A percentile compares a stretch with the other conserved stretches of the same genome.
These are phyloP conservation scores for Galerina marginata DNA, from an alignment of 768 basidiomycete species.

Conservation along the genomic window DNA sequence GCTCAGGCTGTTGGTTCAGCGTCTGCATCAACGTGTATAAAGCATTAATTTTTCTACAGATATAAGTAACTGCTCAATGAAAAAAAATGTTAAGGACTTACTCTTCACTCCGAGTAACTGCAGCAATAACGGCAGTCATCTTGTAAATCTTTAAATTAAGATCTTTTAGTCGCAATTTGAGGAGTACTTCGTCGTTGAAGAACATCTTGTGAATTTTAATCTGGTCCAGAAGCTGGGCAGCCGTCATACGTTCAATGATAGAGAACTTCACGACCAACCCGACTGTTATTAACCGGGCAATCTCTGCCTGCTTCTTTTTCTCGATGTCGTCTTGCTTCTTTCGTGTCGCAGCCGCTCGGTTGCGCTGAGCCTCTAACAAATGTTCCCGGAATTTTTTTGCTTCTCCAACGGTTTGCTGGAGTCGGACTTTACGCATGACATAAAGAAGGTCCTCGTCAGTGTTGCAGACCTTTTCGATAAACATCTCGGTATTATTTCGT, in stretches of 20 bases:
- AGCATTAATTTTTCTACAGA: neutral
- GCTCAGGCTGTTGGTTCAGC: neutral
- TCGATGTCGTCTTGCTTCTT: constrained; percentile 8
- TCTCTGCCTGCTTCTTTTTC: constrained; percentile 11
- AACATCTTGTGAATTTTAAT: constrained; percentile 14
- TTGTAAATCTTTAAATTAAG: neutral
- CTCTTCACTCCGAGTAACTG: neutral
- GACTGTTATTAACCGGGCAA: constrained; percentile 5
- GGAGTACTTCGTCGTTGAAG: constrained; percentile 11
- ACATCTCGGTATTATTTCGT: constrained; percentile 22
- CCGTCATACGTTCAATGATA: constrained; percentile 8
- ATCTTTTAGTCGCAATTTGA: constrained; percentile 7
- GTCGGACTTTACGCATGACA: constrained; percentile 20
- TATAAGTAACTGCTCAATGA: neutral
- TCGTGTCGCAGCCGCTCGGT: neutral
- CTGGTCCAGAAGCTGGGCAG: constrained; percentile 14
- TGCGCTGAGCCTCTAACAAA: constrained; percentile 8
- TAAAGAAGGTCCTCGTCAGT: constrained; percentile 5
- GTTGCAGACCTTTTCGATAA: constrained; percentile 19
- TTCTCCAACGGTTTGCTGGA: constrained; percentile 9
- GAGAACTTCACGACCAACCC: constrained; percentile 10
- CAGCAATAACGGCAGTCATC: neutral
- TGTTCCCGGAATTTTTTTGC: too few species aligned
- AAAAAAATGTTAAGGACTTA: neutral
- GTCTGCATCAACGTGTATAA: neutral